Conservation (phyloP, 1,139 yeast genomes). For the Suhomyces maxii region DNA sequence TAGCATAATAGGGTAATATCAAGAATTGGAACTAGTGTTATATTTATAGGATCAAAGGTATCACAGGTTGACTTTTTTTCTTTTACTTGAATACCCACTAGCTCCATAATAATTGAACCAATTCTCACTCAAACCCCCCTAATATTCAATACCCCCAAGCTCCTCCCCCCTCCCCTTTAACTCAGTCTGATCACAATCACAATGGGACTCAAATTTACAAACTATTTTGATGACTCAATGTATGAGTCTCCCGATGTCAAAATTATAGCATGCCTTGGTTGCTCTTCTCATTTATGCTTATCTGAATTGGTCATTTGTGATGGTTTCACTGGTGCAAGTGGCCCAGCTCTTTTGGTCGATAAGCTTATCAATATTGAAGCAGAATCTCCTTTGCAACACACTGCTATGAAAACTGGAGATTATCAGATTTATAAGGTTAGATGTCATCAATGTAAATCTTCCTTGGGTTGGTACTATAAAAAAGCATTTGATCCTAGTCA, state of each 20-base stretch:
- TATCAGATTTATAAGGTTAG: constrained; percentile 63
- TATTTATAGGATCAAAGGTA: too few species aligned
- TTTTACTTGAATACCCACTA: background rate
- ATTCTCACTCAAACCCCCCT: background rate
- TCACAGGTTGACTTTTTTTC: too few species aligned
- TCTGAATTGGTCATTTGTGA: constrained; percentile 48
- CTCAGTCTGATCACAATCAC: constrained; percentile 12
- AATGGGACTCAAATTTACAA: constrained; percentile 43
- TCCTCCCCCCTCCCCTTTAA: background rate
- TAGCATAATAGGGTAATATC: too few species aligned
- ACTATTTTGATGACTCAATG: constrained; percentile 37
- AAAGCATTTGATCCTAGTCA: constrained; percentile 56
- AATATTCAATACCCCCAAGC: background rate
- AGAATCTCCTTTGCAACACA: constrained; percentile 34
- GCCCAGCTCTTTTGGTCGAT: constrained; percentile 55
- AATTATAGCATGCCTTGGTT: constrained; percentile 50
- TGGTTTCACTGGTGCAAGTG: constrained; percentile 52
- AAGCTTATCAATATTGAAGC: constrained; percentile 44
- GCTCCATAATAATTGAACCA: background rate
- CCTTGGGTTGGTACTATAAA: constrained; percentile 79
- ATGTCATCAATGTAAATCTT: constrained; percentile 64
- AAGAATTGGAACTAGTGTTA: too few species aligned
- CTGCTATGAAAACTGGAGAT: constrained; percentile 67
- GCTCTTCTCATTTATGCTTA: constrained; percentile 55
- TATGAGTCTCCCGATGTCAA: constrained; percentile 37